A percentile compares a stretch with the other conserved stretches of the same genome.
Conservation (phyloP, 306 rosid species). For the Quercus gilva region DNA sequence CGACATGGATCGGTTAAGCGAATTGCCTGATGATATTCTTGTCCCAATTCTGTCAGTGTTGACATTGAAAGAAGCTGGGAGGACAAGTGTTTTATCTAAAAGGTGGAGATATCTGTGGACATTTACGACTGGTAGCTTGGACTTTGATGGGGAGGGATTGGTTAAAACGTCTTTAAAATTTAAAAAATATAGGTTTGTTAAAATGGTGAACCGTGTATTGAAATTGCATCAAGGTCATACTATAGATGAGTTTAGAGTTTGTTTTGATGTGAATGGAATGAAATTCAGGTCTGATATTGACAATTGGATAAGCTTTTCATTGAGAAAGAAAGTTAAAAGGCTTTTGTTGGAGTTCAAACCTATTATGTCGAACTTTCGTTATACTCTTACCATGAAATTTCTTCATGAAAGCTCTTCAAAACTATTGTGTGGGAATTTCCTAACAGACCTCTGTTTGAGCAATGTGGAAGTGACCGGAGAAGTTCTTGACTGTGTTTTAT, state of each 20-base stretch:
- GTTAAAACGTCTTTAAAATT: no score
- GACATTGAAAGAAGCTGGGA: not conserved
- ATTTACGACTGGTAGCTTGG: not conserved
- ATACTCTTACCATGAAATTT: not conserved
- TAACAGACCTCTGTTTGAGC: not conserved
- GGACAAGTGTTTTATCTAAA: not conserved
- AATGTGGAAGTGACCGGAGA: not conserved
- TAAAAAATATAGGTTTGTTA: not conserved
- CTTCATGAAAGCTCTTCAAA: not conserved
- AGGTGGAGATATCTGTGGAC: not conserved
- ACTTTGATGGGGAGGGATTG: not conserved
- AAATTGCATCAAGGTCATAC: not conserved
- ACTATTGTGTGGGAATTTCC: not conserved
- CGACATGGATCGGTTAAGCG: no score
- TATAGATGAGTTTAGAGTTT: not conserved
- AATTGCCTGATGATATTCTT: not conserved
- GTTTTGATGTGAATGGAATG: not conserved
- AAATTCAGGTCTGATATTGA: not conserved
- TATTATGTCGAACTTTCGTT: not conserved
- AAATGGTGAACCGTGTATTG: not conserved
- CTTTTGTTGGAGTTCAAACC: not conserved
- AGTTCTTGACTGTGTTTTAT: not conserved
- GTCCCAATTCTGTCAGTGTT: not conserved
- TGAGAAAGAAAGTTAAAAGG: not conserved
- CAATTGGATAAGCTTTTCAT: not conserved